Evolutionary conservation across 2,329 filamentous ascomycete genomes (phyloP), one percentile per base, ranked within the genome.

Genomic region (Clonostachys byssicola): DNA sequence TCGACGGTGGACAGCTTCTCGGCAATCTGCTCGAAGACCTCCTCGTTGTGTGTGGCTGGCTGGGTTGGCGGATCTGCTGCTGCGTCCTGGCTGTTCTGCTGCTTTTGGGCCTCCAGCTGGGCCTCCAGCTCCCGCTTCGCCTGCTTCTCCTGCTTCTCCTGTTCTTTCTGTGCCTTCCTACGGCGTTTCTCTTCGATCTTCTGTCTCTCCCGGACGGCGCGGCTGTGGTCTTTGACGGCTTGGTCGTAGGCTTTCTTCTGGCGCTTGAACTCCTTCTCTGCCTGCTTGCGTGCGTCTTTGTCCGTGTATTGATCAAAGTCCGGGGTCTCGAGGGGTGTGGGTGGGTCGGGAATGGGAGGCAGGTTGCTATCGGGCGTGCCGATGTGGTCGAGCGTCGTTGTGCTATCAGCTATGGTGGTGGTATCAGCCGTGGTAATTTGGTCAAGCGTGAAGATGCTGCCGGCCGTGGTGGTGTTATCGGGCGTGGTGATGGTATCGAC

Each of bases 211-310:
- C 77, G 77, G 43, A 89, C 71, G 10, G 78, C 76, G 54, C 79
- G 86, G 38, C 83, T 78, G 35, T 81, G 81, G 49, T 83, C 77
- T 62, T 88, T 89, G 50, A 88, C 63, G 12, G 82, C 79, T 56
- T 81, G 75, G 30, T 86, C 77, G 59, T 89, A 86, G 9, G 73
- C 72, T 58, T 88, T 88, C 34, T 81, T 70, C 2, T 73, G 71
- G 12, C 78, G 75, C 45, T 80, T 79, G 47, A 82, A 74, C 56
- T 89, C 85, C 48, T 85, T 87, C 56, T 89, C 83, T 2, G 83
- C 85, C 39, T 82, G 74, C 56, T 87, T 89, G 9, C 81, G 79
- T 30, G 80, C 71, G 7, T 81, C 78, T 56, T 85, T 85, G 63
- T 89, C 82, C 3, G 75, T 67, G 59, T 81, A 84, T 42, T 73